These are phyloP conservation scores for Spencermartinsiella europaea DNA, from an alignment of 805 yeast species.

Conservation along the genomic window DNA sequence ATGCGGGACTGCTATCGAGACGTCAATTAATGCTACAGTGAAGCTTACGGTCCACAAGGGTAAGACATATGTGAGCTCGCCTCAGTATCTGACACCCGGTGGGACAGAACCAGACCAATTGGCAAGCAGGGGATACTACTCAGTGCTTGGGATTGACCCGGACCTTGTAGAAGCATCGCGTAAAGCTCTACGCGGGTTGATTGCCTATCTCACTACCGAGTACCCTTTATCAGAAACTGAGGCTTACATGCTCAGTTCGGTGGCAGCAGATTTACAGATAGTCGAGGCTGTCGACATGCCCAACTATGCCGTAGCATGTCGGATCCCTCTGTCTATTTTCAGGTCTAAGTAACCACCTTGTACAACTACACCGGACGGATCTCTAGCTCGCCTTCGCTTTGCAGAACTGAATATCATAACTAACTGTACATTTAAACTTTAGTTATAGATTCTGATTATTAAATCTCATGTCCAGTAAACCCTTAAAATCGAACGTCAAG, in stretches of 20 bases:
- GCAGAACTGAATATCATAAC: too few species aligned
- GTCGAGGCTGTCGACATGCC: constrained; percentile 15
- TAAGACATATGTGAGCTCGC: constrained; percentile 8
- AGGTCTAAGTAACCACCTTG: too few species aligned
- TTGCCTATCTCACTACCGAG: constrained; percentile 6
- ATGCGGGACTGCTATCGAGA: constrained; percentile 14
- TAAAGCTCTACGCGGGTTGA: constrained; percentile 8
- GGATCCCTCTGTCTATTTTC: constrained; percentile 10
- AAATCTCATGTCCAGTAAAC: too few species aligned
- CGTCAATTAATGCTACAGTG: constrained; percentile 10
- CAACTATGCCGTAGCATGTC: constrained; percentile 12
- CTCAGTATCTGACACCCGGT: constrained; percentile 9
- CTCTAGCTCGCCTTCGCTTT: too few species aligned
- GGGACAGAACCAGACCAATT: constrained; percentile 2
- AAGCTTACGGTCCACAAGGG: constrained; percentile 8
- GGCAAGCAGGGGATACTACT: constrained; percentile 9
- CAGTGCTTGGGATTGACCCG: constrained; percentile 10
- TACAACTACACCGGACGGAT: too few species aligned
- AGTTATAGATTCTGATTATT: too few species aligned
- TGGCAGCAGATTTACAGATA: constrained; percentile 12
- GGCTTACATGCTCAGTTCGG: constrained; percentile 13
- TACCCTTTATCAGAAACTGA: constrained; percentile 7
- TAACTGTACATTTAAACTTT: too few species aligned
- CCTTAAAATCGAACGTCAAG: too few species aligned
- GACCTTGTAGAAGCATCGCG: constrained; percentile 11